Percentiles rank a stretch among this genome's conserved stretches.
These are phyloP conservation scores for Lentinula lateritia DNA, from an alignment of 768 basidiomycete genomes.

Conservation along the genomic window DNA sequence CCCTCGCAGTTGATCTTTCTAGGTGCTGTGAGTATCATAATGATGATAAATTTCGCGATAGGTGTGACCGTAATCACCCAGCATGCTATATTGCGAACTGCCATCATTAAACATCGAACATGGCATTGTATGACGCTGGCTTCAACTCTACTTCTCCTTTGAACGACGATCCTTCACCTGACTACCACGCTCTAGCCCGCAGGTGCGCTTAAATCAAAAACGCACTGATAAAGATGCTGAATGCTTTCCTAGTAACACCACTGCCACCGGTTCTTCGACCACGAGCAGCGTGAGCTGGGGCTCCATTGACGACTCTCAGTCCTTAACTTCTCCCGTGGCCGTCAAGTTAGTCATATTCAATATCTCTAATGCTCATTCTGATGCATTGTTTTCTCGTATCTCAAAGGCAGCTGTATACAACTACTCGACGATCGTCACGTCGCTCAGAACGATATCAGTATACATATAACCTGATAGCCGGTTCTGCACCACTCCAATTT, in stretches of 20 bases:
- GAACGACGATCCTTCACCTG: constrained; percentile 11
- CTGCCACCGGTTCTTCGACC: constrained; percentile 4
- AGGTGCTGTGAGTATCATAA: neutral
- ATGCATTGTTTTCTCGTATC: constrained; percentile 3
- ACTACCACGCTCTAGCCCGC: constrained; percentile 8
- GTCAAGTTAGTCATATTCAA: constrained; percentile 12
- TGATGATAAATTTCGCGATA: no score
- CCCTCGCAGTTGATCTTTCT: no score
- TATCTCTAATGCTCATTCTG: constrained; percentile 4
- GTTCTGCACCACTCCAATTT: constrained; percentile 40
- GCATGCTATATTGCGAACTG: neutral
- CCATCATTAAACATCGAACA: neutral
- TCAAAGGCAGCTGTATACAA: neutral
- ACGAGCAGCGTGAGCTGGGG: constrained; percentile 19
- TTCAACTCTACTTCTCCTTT: neutral
- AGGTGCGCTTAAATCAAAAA: constrained; percentile 4
- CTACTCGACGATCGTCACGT: constrained; percentile 9
- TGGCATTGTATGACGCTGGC: neutral
- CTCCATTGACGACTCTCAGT: constrained; percentile 13
- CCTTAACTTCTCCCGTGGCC: constrained; percentile 5
- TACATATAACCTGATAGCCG: constrained; percentile 43
- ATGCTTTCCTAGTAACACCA: neutral
- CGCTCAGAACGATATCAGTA: constrained; percentile 44
- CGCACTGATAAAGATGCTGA: neutral
- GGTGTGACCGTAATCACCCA: neutral